These are phyloP conservation scores for Cyberlindnera subsufficiens DNA, from an alignment of 805 yeast genomes.

Conservation along the genomic window DNA sequence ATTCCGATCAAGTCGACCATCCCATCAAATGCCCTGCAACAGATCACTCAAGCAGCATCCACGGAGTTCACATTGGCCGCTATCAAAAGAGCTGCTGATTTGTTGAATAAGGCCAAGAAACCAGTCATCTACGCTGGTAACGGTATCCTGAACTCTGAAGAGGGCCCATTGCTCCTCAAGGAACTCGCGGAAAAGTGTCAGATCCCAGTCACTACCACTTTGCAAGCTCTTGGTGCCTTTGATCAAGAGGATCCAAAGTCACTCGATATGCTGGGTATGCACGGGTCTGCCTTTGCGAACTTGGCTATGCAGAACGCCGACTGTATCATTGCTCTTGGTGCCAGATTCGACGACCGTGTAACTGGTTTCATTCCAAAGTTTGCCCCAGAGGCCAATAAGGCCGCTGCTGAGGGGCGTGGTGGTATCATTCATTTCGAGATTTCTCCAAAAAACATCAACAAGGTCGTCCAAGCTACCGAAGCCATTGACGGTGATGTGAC, in stretches of 20 bases:
- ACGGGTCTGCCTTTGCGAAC: slow-evolving; percentile 94
- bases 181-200: slow-evolving; percentile 85
- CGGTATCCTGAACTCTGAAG: slow-evolving; percentile 74
- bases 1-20: slow-evolving; percentile 78
- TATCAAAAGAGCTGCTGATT: slow-evolving; percentile 67
- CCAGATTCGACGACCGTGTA: slow-evolving; percentile 98
- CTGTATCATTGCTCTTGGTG: slow-evolving; percentile 89
- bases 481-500: slow-evolving; percentile 97
- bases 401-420: slow-evolving; percentile 84
- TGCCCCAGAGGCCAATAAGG: slow-evolving; percentile 90
- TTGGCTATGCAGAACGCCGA: slow-evolving; percentile 92
- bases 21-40: slow-evolving; percentile 63
- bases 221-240: slow-evolving; percentile 91
- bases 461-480: slow-evolving; percentile 93
- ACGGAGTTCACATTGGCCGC: slow-evolving; percentile 72
- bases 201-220: slow-evolving; percentile 94
- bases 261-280: slow-evolving; percentile 97
- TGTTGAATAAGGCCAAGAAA: slow-evolving; percentile 76
- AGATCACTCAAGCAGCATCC: slow-evolving; percentile 62
- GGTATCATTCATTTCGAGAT: slow-evolving; percentile 97
- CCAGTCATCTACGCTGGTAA: slow-evolving; percentile 92
- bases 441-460: slow-evolving; percentile 93
- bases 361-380: slow-evolving; percentile 80
- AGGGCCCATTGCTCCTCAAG: slow-evolving; percentile 73
- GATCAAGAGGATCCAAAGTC: slow-evolving; percentile 90